Percentiles rank a stretch among this genome's conserved stretches.
These are phyloP conservation scores for Citrus reticulata DNA, from an alignment of 345 rosid genomes.

Conservation along the genomic window DNA sequence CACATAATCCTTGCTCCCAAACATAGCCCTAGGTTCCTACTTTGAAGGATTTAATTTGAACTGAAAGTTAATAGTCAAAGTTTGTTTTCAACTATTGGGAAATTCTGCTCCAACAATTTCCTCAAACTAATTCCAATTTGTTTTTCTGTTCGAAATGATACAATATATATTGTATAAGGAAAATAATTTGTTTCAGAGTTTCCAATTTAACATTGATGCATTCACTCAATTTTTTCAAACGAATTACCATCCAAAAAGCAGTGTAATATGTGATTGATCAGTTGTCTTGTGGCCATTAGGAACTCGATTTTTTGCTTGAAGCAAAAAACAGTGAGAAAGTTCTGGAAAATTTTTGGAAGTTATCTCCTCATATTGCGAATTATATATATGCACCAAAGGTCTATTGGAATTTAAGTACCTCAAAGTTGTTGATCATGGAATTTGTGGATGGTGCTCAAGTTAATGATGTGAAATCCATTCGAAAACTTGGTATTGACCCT, in stretches of 20 bases:
- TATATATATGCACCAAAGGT: slow-evolving; percentile 77
- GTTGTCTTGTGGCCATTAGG: slow-evolving; percentile 42
- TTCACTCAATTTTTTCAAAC: background rate
- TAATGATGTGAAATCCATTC: slow-evolving; percentile 65
- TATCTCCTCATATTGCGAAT: slow-evolving; percentile 85
- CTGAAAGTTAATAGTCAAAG: background rate
- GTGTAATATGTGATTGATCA: background rate
- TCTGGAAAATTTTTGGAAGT: slow-evolving; percentile 80
- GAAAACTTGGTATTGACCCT: slow-evolving; percentile 70
- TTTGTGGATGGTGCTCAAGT: slow-evolving; percentile 91
- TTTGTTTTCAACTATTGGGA: background rate
- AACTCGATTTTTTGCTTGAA: slow-evolving; percentile 86
- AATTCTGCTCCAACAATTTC: background rate
- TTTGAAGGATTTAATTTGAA: background rate
- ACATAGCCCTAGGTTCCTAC: background rate
- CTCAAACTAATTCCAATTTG: background rate
- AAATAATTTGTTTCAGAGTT: background rate
- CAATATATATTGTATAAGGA: background rate
- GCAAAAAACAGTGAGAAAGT: slow-evolving; percentile 87
- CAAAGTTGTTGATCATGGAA: slow-evolving; percentile 91
- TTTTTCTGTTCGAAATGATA: background rate
- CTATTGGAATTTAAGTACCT: slow-evolving; percentile 78
- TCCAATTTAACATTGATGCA: background rate
- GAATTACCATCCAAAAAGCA: background rate
- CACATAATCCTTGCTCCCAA: too few species aligned